Conservation (phyloP, 2,329 filamentous ascomycete species). For the Ilyonectria sp. region DNA sequence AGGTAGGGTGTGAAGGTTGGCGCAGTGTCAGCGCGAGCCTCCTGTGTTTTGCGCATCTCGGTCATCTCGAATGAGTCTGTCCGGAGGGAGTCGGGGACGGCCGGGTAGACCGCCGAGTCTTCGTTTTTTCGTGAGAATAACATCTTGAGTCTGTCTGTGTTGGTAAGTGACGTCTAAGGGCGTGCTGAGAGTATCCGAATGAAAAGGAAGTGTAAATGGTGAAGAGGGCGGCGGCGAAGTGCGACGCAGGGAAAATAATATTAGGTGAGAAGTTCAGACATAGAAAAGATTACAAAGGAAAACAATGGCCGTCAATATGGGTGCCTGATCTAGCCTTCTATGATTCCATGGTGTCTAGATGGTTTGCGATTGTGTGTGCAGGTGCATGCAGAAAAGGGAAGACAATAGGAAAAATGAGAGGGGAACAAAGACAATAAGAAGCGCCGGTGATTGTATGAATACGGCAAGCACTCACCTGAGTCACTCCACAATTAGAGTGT, state of each 20-base stretch:
- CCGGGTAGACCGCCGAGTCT: slow-evolving; percentile 52
- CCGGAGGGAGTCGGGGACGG: slow-evolving; percentile 56
- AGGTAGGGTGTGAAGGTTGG: slow-evolving; percentile 90
- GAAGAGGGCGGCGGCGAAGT: slow-evolving; percentile 25
- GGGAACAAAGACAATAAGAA: slow-evolving; percentile 46
- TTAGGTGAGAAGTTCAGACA: slow-evolving; percentile 27
- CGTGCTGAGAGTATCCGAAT: slow-evolving; percentile 26
- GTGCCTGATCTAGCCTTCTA: slow-evolving; percentile 43
- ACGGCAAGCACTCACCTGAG: slow-evolving; percentile 37
- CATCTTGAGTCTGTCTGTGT: slow-evolving; percentile 55
- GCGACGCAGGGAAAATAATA: slow-evolving; percentile 30
- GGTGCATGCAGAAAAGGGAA: slow-evolving; percentile 33
- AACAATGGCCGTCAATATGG: slow-evolving; percentile 15
- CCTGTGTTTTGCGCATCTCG: slow-evolving; percentile 50
- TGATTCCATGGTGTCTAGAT: slow-evolving; percentile 45
- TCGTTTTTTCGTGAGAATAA: slow-evolving; percentile 54
- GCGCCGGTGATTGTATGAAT: slow-evolving; percentile 35
- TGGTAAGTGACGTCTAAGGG: slow-evolving; percentile 41
- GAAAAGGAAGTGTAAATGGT: slow-evolving; percentile 23
- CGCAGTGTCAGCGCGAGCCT: slow-evolving; percentile 68
- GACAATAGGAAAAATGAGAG: slow-evolving; percentile 39
- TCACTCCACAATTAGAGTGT: slow-evolving; percentile 41
- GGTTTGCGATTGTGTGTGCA: slow-evolving; percentile 31
- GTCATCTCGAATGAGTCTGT: slow-evolving; percentile 56
- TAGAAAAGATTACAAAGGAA: slow-evolving; percentile 28